Conservation (phyloP, 2,329 filamentous ascomycete species). For the Fusarium sp. region DNA sequence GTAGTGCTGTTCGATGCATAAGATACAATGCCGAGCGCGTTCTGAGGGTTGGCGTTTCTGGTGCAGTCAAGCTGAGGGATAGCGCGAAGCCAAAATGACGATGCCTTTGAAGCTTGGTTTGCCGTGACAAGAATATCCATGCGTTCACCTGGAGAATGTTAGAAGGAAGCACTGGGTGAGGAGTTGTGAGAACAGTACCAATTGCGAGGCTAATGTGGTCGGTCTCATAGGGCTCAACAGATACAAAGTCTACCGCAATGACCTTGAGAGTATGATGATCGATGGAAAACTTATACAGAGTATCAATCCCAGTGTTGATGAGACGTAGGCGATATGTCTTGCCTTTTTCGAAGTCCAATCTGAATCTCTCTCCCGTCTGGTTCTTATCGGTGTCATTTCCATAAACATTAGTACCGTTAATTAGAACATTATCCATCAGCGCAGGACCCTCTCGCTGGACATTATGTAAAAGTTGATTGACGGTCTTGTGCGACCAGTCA, state of each 20-base stretch:
- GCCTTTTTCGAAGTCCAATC: constrained; percentile 52
- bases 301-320: constrained; percentile 58
- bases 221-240: constrained; percentile 64
- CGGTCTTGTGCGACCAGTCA: constrained; percentile 65
- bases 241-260: constrained; percentile 66
- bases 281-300: constrained; percentile 59
- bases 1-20: constrained; percentile 46
- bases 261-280: constrained; percentile 67
- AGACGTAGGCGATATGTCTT: constrained; percentile 59
- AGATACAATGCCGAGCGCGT: constrained; percentile 60
- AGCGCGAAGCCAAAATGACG: constrained; percentile 61
- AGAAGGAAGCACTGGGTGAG: not conserved
- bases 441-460: constrained; percentile 29
- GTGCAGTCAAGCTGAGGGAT: constrained; percentile 56
- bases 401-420: constrained; percentile 55
- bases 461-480: constrained; percentile 48
- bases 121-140: constrained; percentile 59
- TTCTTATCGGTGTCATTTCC: constrained; percentile 17
- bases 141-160: constrained; percentile 52
- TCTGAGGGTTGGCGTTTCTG: constrained; percentile 50
- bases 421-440: constrained; percentile 55
- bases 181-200: constrained; percentile 44
- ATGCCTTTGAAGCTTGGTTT: constrained; percentile 45
- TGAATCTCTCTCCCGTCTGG: constrained; percentile 47
- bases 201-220: constrained; percentile 59